Evolutionary conservation across 176 grass and related monocot genomes (phyloP).

Genomic region (Oryza rufipogon): DNA sequence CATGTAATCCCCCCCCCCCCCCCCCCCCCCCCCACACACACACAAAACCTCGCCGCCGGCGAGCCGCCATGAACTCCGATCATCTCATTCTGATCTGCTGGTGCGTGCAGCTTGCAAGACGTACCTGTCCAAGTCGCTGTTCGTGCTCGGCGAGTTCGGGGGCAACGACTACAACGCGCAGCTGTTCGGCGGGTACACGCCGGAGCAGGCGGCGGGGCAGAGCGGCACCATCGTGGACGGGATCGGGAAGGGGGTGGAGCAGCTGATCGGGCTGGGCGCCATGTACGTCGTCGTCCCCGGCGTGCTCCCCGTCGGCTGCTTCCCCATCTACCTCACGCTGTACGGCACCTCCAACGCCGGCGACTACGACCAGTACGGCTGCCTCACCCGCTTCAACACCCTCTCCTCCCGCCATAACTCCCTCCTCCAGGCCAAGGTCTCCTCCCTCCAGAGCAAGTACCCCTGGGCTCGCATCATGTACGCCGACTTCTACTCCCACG

Average conservation of each 20-base stretch:
- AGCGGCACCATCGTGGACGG: constrained; percentile 53
- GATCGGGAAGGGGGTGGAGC: constrained; percentile 71
- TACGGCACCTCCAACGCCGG: constrained; percentile 63
- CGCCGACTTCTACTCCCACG: constrained; percentile 81
- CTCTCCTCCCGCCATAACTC: constrained; percentile 73
- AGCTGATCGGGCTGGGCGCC: constrained; percentile 65
- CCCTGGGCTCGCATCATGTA: constrained; percentile 60
- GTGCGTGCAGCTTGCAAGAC: constrained; percentile 61
- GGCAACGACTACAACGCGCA: constrained; percentile 95
- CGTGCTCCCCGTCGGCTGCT: constrained; percentile 75
- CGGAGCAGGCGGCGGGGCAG: constrained; percentile 52
- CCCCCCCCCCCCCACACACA: too few species aligned
- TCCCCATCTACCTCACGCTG: constrained; percentile 78
- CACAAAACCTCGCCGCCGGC: not conserved
- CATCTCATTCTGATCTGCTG: too few species aligned
- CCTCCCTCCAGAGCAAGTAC: constrained; percentile 67
- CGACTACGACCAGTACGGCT: constrained; percentile 82
- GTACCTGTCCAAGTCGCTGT: constrained; percentile 72
- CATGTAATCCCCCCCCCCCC: constrained; percentile 21
- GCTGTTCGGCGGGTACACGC: constrained; percentile 68
- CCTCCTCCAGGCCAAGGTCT: constrained; percentile 55
- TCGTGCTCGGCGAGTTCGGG: constrained; percentile 82
- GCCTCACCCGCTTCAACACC: constrained; percentile 75
- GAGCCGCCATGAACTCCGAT: constrained; percentile 6
- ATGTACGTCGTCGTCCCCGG: constrained; percentile 67